Percentiles rank a stretch among this genome's conserved stretches.
phyloP scores from a whole-genome alignment of 2,329 filamentous ascomycete species.

The Paradendryphiella salina region DNA sequence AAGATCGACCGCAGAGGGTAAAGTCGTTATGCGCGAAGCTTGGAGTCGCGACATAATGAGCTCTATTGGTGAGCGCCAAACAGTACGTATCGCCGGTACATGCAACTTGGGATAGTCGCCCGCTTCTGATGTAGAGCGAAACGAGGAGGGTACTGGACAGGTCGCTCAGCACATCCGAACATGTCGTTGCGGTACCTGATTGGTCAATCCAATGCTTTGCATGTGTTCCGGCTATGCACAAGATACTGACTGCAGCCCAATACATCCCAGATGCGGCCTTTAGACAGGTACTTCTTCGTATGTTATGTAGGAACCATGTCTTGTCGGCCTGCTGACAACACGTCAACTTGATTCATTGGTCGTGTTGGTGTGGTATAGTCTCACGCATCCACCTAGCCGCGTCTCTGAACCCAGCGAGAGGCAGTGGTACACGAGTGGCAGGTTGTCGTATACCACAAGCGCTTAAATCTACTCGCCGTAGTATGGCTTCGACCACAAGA shows the following conservation, averaged over 20 bases:
- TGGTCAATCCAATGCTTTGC: slow-evolving; percentile 36
- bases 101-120: slow-evolving; percentile 26
- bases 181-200: slow-evolving; percentile 33
- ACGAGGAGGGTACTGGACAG: slow-evolving; percentile 26
- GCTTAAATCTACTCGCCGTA: slow-evolving; percentile 38
- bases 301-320: slow-evolving; percentile 24
- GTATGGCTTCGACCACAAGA: slow-evolving; percentile 15
- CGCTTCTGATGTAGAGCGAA: slow-evolving; percentile 20
- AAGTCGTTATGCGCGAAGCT: slow-evolving; percentile 22
- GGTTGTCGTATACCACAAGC: slow-evolving; percentile 35
- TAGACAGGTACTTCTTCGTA: slow-evolving; percentile 24
- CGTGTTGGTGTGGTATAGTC: slow-evolving; percentile 16
- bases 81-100: slow-evolving; percentile 21
- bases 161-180: slow-evolving; percentile 25
- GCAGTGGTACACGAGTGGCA: slow-evolving; percentile 39
- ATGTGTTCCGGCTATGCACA: slow-evolving; percentile 41
- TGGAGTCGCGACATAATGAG: slow-evolving; percentile 14
- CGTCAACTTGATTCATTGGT: slow-evolving; percentile 36
- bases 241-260: slow-evolving; percentile 38
- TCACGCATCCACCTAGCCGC: slow-evolving; percentile 24
- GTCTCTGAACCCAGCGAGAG: slow-evolving; percentile 23
- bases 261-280: slow-evolving; percentile 29
- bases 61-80: slow-evolving; percentile 25
- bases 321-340: slow-evolving; percentile 24
- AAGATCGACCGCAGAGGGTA: slow-evolving; percentile 24